Conservation (phyloP, 495 filamentous ascomycete genomes). For the Pseudoneurospora amorphoporcata region DNA sequence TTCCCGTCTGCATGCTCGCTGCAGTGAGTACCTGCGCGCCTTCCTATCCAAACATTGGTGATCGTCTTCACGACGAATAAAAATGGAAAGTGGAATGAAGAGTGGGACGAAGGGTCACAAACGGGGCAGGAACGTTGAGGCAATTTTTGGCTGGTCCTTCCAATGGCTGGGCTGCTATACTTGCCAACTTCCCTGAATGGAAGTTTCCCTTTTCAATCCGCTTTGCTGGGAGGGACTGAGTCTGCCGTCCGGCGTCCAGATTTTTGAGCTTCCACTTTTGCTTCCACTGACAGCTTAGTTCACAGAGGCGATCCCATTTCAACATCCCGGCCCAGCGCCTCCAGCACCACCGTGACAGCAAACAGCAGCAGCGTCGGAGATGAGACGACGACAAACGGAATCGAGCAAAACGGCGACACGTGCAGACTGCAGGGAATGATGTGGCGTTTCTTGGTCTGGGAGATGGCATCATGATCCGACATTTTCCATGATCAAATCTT, state of each 20-base stretch:
- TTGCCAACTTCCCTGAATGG: neutral
- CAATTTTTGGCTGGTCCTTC: neutral
- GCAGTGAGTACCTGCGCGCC: neutral
- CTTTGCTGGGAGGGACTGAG: no score
- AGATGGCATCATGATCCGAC: constrained; percentile 2
- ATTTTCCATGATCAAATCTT: constrained; percentile 26
- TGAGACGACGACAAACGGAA: neutral
- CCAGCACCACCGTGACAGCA: neutral
- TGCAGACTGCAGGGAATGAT: neutral
- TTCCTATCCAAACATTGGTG: neutral
- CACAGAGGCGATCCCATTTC: neutral
- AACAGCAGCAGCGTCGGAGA: neutral
- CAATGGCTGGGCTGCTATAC: no score
- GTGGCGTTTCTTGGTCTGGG: neutral
- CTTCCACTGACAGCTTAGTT: neutral
- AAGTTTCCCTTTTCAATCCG: neutral
- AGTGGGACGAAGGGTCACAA: neutral
- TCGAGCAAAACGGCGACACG: neutral
- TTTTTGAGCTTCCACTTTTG: neutral
- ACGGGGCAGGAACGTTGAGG: neutral
- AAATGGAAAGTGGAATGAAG: neutral
- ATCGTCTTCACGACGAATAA: neutral
- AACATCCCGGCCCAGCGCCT: neutral
- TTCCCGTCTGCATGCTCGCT: neutral
- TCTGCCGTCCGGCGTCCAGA: neutral